Evolutionary conservation across 768 basidiomycete species (phyloP).

Genomic region (Amanita thiersii): DNA sequence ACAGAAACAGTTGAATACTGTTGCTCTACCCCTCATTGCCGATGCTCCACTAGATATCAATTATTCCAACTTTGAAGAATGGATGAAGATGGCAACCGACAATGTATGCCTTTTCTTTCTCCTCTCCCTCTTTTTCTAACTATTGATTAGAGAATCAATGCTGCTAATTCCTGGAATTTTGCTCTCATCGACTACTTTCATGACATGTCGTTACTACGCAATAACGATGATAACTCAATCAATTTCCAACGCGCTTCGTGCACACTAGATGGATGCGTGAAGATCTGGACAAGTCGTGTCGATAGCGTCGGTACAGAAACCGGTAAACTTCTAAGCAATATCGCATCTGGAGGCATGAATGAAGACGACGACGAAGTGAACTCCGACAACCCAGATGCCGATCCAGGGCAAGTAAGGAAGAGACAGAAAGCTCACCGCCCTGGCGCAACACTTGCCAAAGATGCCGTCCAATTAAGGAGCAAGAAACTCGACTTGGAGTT

Average conservation of each 20-base stretch:
- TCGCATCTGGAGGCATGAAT: constrained; percentile 49
- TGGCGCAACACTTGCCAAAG: constrained; percentile 86
- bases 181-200: constrained; percentile 99
- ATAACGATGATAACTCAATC: constrained; percentile 91
- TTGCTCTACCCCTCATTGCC: constrained; percentile 48
- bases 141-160: constrained; percentile 87
- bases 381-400: constrained; percentile 63
- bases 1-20: constrained; percentile 57
- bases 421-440: constrained; percentile 56
- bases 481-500: constrained; percentile 97
- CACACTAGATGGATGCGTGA: constrained; percentile 97
- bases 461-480: constrained; percentile 67
- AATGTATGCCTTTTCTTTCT: constrained; percentile 56
- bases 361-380: constrained; percentile 56
- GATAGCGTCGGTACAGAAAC: constrained; percentile 97
- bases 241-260: constrained; percentile 98
- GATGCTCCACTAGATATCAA: constrained; percentile 75
- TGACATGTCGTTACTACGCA: constrained; percentile 92
- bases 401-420: constrained; percentile 50
- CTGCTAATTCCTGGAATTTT: constrained; percentile 95
- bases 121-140: constrained; percentile 9
- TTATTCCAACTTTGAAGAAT: constrained; percentile 93
- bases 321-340: constrained; percentile 87
- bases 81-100: constrained; percentile 99
- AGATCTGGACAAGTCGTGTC: constrained; percentile 98